Conservation (phyloP, 192 early-diverging fungal genomes). For the Backusella macrospora region DNA sequence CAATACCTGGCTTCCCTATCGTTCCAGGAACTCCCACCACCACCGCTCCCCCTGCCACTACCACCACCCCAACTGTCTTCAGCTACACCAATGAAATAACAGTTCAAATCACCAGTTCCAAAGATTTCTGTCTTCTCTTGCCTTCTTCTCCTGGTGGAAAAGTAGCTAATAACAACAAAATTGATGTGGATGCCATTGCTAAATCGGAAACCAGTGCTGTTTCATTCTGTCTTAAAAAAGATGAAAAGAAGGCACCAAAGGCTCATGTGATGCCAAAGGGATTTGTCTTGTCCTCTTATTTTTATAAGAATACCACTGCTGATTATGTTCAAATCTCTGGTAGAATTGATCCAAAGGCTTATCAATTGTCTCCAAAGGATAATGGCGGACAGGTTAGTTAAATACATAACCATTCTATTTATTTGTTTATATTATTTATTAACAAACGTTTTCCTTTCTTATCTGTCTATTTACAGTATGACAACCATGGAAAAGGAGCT, state of each 20-base stretch:
- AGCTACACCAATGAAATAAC: conserved; percentile 15
- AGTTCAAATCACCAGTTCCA: conserved; percentile 11
- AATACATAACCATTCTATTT: not conserved
- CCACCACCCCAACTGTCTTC: not conserved
- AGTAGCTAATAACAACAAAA: conserved; percentile 22
- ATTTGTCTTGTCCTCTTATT: conserved; percentile 33
- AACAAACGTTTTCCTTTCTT: too few relatives aligned
- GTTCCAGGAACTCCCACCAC: not conserved
- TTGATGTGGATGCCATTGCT: conserved; percentile 43
- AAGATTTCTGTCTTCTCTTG: conserved; percentile 43
- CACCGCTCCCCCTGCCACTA: conserved; percentile 1
- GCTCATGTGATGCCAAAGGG: conserved; percentile 39
- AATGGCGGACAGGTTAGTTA: conserved; percentile 34
- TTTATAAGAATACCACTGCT: conserved; percentile 27
- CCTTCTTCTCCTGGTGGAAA: conserved; percentile 43
- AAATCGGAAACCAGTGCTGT: conserved; percentile 45
- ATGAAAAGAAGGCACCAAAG: conserved; percentile 31
- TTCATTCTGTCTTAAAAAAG: conserved; percentile 47
- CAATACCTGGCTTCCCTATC: not conserved
- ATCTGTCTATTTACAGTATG: conserved; percentile 23
- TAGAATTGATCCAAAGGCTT: conserved; percentile 31
- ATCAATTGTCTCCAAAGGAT: conserved; percentile 30
- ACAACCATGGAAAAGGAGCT: conserved; percentile 36
- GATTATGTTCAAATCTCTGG: conserved; percentile 47
- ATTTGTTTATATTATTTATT: not conserved